Evolutionary conservation across 306 rosid genomes (phyloP), one percentile per base, ranked within the genome.

Genomic region (Lotus japonicus): DNA sequence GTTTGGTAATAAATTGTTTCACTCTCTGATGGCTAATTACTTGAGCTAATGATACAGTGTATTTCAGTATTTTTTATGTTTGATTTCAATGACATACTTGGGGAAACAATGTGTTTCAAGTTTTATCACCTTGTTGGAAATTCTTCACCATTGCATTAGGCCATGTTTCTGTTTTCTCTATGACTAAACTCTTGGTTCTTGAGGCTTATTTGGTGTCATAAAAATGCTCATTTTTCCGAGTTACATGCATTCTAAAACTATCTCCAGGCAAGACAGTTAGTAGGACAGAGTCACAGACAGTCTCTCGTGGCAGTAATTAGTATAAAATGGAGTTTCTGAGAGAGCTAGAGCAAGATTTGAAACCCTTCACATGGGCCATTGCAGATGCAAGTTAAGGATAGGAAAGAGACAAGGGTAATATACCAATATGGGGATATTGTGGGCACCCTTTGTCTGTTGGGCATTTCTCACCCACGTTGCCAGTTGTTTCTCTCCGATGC

Each of bases 341-440:
- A 18, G 57, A 13, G 65, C 2, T 2, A 19, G 65, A 8, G 39
- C 10, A 15, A 39, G 60, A 56, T 61, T 48, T 59, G 57, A 67
- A 67, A 58, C 15, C 18, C 31, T 11, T 55, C 84, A 79, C 74
- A 57, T 75, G 79, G 57, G 56, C 9, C 33, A 66, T 73, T 67
- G 52, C 55, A 65, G 66, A 59, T 75, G 66, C 7, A 64, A 54
- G 64, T 39, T 13, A 56, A 15, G 36, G 10, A 46, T 11, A 17
- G 12, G 28, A 17, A 49, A 38, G 51, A 12, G 48, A 44, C 42
- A 66, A 63, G 54, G 54, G 26, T 19, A 41, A 12, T 26, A 19
- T 26, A 12, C 7, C 11, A 43, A 63, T 53, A 56, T n/a, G 18
- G 56, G 43, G 75, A 79, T 58, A 42, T 58, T 58, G 74, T 58